phyloP scores from a whole-genome alignment of 2,329 filamentous ascomycete genomes.

The Penicillium psychrosexuale region DNA sequence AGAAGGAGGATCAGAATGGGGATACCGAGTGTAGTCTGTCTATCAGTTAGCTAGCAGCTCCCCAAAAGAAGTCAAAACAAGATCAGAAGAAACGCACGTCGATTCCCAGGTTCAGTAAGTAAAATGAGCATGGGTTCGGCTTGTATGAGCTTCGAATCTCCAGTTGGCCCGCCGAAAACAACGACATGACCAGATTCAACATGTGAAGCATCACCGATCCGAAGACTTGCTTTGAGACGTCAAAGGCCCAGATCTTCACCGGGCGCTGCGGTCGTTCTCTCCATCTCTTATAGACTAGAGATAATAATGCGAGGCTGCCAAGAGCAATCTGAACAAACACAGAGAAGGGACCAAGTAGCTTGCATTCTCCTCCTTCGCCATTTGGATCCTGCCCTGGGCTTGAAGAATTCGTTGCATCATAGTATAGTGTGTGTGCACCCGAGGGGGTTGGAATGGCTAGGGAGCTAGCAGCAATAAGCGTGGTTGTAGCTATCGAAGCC shows the following conservation, averaged over 20 bases:
- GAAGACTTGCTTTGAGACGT: conserved; percentile 95
- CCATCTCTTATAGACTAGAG: conserved; percentile 90
- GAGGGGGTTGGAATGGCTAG: conserved; percentile 19
- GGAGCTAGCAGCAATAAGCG: conserved; percentile 9
- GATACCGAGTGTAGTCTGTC: conserved; percentile 88
- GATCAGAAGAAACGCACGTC: conserved; percentile 64
- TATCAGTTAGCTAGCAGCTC: conserved; percentile 5
- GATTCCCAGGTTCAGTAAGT: conserved; percentile 88
- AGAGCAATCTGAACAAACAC: conserved; percentile 85
- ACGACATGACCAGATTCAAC: conserved; percentile 92
- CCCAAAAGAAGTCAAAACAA: not conserved
- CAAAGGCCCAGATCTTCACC: conserved; percentile 96
- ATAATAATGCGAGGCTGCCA: conserved; percentile 75
- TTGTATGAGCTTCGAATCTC: conserved; percentile 51
- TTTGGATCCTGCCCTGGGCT: conserved; percentile 30
- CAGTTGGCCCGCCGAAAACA: conserved; percentile 86
- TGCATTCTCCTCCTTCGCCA: conserved; percentile 70
- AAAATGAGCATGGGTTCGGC: conserved; percentile 96
- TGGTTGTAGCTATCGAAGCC: conserved; percentile 14
- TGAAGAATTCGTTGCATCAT: conserved; percentile 16
- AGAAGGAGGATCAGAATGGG: conserved; percentile 90
- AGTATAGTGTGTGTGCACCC: conserved; percentile 17
- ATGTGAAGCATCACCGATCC: conserved; percentile 87
- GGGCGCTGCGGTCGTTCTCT: conserved; percentile 87
- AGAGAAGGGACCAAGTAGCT: conserved; percentile 84